Base-by-base conservation (phyloP, 2,329 filamentous ascomycete genomes). In the Pseudogymnoascus pannorum region DNA sequence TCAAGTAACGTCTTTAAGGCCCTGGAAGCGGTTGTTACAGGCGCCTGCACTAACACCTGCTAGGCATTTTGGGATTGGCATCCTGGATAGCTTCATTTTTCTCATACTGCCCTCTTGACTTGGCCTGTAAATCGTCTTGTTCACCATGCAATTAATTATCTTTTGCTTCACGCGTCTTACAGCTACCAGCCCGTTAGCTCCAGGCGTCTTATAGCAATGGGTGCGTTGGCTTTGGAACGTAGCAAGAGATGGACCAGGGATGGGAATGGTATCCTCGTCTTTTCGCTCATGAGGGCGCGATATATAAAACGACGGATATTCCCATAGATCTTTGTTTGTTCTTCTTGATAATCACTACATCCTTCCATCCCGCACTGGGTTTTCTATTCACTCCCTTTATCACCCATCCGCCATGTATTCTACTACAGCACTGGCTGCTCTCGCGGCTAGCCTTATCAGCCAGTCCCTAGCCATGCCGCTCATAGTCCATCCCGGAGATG, bases 221-320 rank as follows among this genome's bases (percentile, higher is more conserved):
- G 48, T 5, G 5, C 26, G 48, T 20, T 54, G 31, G 48, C 48
- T 54, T 54, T 11, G 48, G 26, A 31, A 16, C 24, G n/a, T 18
- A 31, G 26, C 26, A 54, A 12, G 24, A 44, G 40, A 31, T 24
- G 48, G 48, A 29, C 7, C 48, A 54, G 18, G 48, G 48, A 12
- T 18, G 48, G 31, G 9, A 54, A 54, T 54, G 48, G 31, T 18
- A 12, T 12, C n/a, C 24, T 31, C 22, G 24, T 44, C 14, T 31
- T 11, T 31, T 14, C 9, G 48, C 16, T 12, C n/a, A 54, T 54
- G 48, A 31, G 9, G 24, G 9, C n/a, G 24, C 31, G 48, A 29
- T 54, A 31, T 54, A 54, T 54, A 54, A 54, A 26, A 20, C 24
- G 48, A 31, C 31, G 48, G 24, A 54, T 54, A 54, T 31, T 54